phyloP scores from a whole-genome alignment of 495 filamentous ascomycete species.

The Neurospora sp. region DNA sequence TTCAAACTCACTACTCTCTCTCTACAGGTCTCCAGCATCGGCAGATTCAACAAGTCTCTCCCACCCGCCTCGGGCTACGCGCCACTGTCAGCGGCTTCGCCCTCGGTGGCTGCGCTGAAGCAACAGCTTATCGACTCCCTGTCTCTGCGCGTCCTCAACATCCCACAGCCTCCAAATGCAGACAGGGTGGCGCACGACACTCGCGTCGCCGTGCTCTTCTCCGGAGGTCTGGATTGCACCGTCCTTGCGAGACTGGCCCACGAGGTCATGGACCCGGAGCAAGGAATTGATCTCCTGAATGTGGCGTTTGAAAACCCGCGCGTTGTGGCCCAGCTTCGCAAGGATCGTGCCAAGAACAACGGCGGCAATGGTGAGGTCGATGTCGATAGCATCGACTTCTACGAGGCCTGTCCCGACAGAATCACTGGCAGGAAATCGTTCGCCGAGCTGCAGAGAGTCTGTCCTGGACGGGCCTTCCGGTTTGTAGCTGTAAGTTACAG shows the following conservation, averaged over 20 bases:
- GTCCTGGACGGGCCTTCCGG: conserved; percentile 64
- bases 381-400: conserved; percentile 31
- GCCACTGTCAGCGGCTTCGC: conserved; percentile 36
- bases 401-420: conserved; percentile 82
- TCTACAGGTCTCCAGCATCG: conserved; percentile 47
- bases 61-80: conserved; percentile 23
- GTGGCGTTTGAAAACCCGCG: conserved; percentile 95
- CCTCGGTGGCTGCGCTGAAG: conserved; percentile 46
- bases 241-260: conserved; percentile 77
- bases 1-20: conserved; percentile 30
- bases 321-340: conserved; percentile 35
- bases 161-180: conserved; percentile 47
- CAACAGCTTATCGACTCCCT: conserved; percentile 55
- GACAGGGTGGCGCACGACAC: conserved; percentile 14
- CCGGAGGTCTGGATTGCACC: conserved; percentile 89
- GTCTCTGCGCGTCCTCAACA: conserved; percentile 50
- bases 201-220: conserved; percentile 79
- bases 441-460: conserved; percentile 59
- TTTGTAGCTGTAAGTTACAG: conserved; percentile 54
- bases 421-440: conserved; percentile 71
- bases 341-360: conserved; percentile 7
- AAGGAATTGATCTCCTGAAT: conserved; percentile 81
- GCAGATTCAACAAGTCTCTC: conserved; percentile 48
- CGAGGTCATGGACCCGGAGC: conserved; percentile 55
- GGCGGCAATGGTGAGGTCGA: background rate